Base-by-base conservation (phyloP, 2,329 filamentous ascomycete genomes). In the Dendryphion nanum region DNA sequence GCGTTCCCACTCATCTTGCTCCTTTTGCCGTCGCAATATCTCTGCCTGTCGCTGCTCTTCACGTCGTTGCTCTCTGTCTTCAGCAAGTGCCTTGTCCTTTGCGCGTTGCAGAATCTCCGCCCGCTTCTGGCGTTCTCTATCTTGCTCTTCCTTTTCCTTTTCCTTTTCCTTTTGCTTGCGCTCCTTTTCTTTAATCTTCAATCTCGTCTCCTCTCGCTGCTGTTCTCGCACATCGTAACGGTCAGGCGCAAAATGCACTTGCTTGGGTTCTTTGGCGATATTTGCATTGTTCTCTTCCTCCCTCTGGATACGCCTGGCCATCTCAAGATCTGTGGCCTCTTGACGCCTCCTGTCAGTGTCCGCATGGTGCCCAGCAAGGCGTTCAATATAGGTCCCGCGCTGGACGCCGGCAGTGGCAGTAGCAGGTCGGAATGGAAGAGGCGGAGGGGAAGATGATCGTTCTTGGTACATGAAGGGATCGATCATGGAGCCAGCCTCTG, bases 201-300 rank as follows among this genome's bases (percentile, higher is more conserved):
- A 33, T n/a, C 23, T 40, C 4, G 40, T 49, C 31, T 62, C 51
- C 2, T 38, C 44, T 15, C 57, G 44, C 19, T 57, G 48, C 5
- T 51, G 37, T 5, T 41, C 50, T 21, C 56, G 45, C 2, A 34
- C 38, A n/a, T 59, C 44, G 14, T 48, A 40, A 8, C 59, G 56
- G 20, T 41, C 51, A 14, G 50, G 37, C 24, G 59, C 53, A 17
- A 64, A 59, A 4, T 47, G 45, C 14, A 61, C 60, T 18, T 57
- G 41, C 18, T 37, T 34, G n/a, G 20, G 32, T n/a, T 26, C 23
- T 26, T 26, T n/a, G 3, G 23, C 18, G 44, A 37, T 14, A 36
- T 33, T 19, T 37, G 17, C 8, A 17, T 19, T 24, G 19, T 23
- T 13, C 14, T 23, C 13, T 15, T 45, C 44, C 10, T 41, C 39